Base-by-base conservation (phyloP, 1,139 yeast genomes). In the Geotrichum restrictum region DNA sequence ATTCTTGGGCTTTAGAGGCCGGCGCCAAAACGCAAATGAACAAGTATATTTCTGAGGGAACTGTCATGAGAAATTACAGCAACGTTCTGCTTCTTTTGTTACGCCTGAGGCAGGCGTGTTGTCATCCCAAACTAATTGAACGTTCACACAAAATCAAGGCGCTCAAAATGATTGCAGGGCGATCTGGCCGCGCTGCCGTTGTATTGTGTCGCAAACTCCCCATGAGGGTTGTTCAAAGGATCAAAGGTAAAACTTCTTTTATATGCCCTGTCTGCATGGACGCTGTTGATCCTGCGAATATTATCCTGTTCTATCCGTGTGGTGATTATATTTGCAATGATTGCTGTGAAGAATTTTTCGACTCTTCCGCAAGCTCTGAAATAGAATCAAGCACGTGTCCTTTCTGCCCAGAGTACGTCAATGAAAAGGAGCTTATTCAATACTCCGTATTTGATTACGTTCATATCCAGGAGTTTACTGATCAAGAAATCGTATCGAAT, bases 71-170 rank as follows among this genome's bases (percentile, higher is more conserved):
- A 40, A 70, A 75, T 49, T 82, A 80, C 62, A 77, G 85, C 4
- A 78, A 78, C 54, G 82, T 88, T 54, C 77, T 93, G 61, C 83
- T 89, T 0, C 71, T 91, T 62, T 74, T 93, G 56, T 71, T 93
- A 47, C 76, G 98, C 49, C 74, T 93, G 62, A 77, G 98, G 56
- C 98, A 93, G 69, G 94, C 96, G 1, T 88, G 97, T 64, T 83
- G 91, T 62, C 98, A 93, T 67, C 81, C 83, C 43, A 83, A 79
- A 61, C 72, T 93, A 54, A 93, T 88, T 39, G 79, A 81, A 57
- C 74, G 85, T 51, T 91, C 91, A 24, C 80, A 59, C 46, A 45
- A 31, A n/a, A 21, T 52, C 3, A 55, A 52, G 33, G 33, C 53
- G 7, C 34, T 22, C 22, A 52, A 49, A 45, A 33, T 50, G 6